These are phyloP conservation scores for Heliamphora pulchella DNA, from an alignment of 179 eudicot genomes.

Conservation along the genomic window DNA sequence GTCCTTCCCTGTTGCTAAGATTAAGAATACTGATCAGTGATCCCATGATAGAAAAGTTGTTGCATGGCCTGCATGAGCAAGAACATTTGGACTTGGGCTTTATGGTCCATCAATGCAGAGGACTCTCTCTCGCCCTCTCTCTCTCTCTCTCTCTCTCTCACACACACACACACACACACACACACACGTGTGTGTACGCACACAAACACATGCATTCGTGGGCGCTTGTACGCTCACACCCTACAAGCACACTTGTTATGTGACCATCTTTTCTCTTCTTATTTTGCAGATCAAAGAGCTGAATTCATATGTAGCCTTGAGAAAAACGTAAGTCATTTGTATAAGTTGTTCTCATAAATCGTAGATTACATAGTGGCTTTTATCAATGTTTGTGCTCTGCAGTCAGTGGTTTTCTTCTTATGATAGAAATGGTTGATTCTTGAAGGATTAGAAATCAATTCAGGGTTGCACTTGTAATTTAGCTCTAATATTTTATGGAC, in stretches of 20 bases:
- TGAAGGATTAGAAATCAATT: conserved; percentile 4
- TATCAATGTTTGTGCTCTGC: neutral
- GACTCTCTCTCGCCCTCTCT: neutral
- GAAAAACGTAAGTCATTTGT: too few relatives aligned
- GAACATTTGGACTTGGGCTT: neutral
- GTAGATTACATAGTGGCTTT: neutral
- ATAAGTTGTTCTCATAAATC: too few relatives aligned
- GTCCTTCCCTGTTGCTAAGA: neutral
- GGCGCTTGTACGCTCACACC: too few relatives aligned
- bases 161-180: neutral
- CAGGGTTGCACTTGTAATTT: neutral
- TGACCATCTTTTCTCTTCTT: neutral
- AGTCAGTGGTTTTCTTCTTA: too few relatives aligned
- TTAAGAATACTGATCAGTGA: neutral
- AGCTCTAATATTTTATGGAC: neutral
- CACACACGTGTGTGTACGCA: too few relatives aligned
- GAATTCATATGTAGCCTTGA: conserved; percentile 1
- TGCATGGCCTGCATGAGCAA: neutral
- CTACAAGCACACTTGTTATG: neutral
- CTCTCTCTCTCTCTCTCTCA: neutral
- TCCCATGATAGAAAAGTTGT: neutral
- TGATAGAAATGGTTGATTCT: neutral
- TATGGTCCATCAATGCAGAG: neutral
- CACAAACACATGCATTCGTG: too few relatives aligned
- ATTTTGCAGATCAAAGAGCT: conserved; percentile 3